phyloP scores from a whole-genome alignment of 2,329 filamentous ascomycete genomes.

The Teratosphaeria destructans region DNA sequence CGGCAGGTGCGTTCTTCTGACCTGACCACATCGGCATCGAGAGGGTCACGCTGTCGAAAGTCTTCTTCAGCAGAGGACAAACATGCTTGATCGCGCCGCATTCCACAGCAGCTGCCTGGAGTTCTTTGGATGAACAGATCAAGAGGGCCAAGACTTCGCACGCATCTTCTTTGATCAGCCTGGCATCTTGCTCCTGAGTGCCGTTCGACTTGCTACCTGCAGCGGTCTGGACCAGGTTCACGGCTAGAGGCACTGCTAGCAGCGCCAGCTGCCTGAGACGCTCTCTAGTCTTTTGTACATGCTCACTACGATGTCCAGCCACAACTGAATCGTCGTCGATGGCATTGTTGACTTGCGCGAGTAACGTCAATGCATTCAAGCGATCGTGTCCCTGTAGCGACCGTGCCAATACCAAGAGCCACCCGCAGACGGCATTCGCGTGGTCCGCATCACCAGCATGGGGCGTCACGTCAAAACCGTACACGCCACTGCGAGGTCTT shows the following conservation, averaged over 20 bases:
- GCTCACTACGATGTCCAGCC: constrained; percentile 22
- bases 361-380: constrained; percentile 32
- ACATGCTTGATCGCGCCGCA: constrained; percentile 52
- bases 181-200: constrained; percentile 27
- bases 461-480: constrained; percentile 4
- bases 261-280: constrained; percentile 34
- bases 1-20: constrained; percentile 19
- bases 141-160: constrained; percentile 68
- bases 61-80: constrained; percentile 53
- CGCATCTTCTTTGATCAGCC: constrained; percentile 55
- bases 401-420: constrained; percentile 37
- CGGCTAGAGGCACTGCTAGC: constrained; percentile 37
- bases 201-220: constrained; percentile 8
- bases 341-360: constrained; percentile 26
- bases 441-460: constrained; percentile 28
- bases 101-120: constrained; percentile 77
- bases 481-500: constrained; percentile 6
- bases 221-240: constrained; percentile 36
- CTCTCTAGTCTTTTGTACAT: constrained; percentile 25
- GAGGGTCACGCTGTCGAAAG: constrained; percentile 50
- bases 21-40: constrained; percentile 45
- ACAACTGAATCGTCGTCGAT: constrained; percentile 26
- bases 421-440: constrained; percentile 37
- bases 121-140: constrained; percentile 63
- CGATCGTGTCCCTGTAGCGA: constrained; percentile 31